Base-by-base conservation (phyloP, 2,329 filamentous ascomycete species). In the Paecilomyces fulvus region DNA sequence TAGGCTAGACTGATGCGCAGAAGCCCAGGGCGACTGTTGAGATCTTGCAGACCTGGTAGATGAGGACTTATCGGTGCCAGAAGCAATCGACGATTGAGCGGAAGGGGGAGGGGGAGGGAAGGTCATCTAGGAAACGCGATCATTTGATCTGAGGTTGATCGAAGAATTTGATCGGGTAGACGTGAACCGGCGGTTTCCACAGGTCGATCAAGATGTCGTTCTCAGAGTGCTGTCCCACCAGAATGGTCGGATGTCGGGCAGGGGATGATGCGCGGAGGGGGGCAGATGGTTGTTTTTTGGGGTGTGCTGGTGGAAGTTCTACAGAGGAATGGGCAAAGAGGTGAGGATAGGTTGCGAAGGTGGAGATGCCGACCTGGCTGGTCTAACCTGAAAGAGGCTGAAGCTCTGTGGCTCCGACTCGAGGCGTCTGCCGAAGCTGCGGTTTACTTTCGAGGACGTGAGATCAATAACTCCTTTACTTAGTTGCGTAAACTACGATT, bases 1-100 rank as follows among this genome's bases (percentile, higher is more conserved):
- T 70, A 77, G 73, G 71, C 72, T 77, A 65, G 80, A 76, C 69
- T 80, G 78, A 69, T 78, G 78, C 70, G 75, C 74, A 68, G 79
- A 75, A 75, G 78, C 80, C 81, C 81, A 83, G 70, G 78, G 75
- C 71, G 79, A 78, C 75, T 80, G 78, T 75, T 81, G 77, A 65
- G 71, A 65, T 64, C 70, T 71, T 62, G 65, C 66, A 65, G 74
- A 66, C 63, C 74, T 73, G 67, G 70, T 69, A 67, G 73, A 73
- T 64, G 73, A 74, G 65, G 72, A 70, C 67, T 75, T 76, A 69
- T 76, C 74, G 66, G 74, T 73, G 74, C 74, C 75, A 72, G 76
- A 76, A 76, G 74, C 73, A 75, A 76, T 77, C 73, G 74, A 77
- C 65, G 76, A 76, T 72, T 78, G 76, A 71, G 76, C 70, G 69